Conservation (phyloP, 2,329 filamentous ascomycete species). For the Fusarium subtropicale region DNA sequence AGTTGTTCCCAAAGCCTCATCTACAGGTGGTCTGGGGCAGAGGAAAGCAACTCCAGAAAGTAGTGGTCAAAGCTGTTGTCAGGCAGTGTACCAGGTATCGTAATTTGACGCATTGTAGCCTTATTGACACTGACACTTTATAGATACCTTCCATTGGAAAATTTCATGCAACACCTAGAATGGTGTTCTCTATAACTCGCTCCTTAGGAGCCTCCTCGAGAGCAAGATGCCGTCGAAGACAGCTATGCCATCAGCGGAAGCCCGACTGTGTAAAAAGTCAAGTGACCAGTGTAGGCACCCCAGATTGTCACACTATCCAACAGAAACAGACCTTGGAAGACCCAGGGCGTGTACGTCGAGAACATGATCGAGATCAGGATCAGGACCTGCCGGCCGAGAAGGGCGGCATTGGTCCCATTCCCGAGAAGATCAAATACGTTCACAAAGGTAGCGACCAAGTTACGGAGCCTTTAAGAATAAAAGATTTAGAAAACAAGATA, state of each 20-base stretch:
- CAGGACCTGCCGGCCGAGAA: background rate
- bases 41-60: background rate
- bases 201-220: background rate
- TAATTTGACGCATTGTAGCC: background rate
- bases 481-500: constrained; percentile 14
- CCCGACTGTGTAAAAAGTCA: constrained; percentile 9
- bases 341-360: background rate
- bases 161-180: background rate
- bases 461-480: background rate
- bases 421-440: constrained; percentile 24
- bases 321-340: background rate
- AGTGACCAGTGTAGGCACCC: constrained; percentile 7
- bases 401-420: background rate
- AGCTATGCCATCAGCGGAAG: constrained; percentile 7
- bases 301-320: background rate
- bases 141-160: constrained; percentile 4
- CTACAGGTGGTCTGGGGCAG: background rate
- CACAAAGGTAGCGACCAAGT: background rate
- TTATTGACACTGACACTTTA: background rate
- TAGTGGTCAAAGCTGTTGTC: constrained; percentile 11
- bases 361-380: background rate
- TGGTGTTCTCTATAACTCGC: background rate
- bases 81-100: constrained; percentile 17
- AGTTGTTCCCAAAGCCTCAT: background rate
- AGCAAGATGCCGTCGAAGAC: constrained; percentile 10